These are phyloP conservation scores for Scheffersomyces lignosus DNA, from an alignment of 805 yeast genomes.

Conservation along the genomic window DNA sequence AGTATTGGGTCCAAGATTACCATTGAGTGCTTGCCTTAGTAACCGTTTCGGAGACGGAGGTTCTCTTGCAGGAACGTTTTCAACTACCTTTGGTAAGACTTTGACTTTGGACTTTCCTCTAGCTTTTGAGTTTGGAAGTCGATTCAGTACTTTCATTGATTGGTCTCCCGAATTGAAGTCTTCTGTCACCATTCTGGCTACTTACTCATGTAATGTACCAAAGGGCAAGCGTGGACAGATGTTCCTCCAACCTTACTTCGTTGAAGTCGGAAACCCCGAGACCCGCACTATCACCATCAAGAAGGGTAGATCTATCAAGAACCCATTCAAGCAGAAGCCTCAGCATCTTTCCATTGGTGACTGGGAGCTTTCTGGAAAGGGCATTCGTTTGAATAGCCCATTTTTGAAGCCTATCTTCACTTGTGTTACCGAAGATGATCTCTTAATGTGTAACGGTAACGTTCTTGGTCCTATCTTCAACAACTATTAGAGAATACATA, in stretches of 20 bases:
- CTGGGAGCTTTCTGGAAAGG: slow-evolving; percentile 6
- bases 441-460: slow-evolving; percentile 10
- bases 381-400: slow-evolving; percentile 1
- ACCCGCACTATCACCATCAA: slow-evolving; percentile 5
- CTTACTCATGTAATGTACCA: slow-evolving; percentile 16
- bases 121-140: slow-evolving; percentile 1
- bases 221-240: slow-evolving; percentile 22
- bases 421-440: slow-evolving; percentile 18
- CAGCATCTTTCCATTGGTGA: slow-evolving; percentile 4
- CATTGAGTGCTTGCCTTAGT: slow-evolving; percentile 20
- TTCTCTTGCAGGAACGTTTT: slow-evolving; percentile 13
- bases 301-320: slow-evolving; percentile 5
- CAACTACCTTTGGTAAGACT: slow-evolving; percentile 12
- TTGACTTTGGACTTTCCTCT: slow-evolving; percentile 12
- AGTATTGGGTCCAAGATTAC: slow-evolving; percentile 9
- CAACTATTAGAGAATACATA: too few species aligned
- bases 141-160: slow-evolving; percentile 2
- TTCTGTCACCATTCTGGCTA: slow-evolving; percentile 8
- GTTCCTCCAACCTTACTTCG: slow-evolving; percentile 16
- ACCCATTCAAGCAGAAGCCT: slow-evolving; percentile 3
- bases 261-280: slow-evolving; percentile 10
- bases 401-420: slow-evolving; percentile 12
- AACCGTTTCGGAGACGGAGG: slow-evolving; percentile 20
- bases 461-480: neutral
- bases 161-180: slow-evolving; percentile 5